A percentile compares a stretch with the other conserved stretches of the same genome.
Evolutionary conservation across 768 basidiomycete genomes (phyloP).

Genomic region (Hortiboletus campestris): DNA sequence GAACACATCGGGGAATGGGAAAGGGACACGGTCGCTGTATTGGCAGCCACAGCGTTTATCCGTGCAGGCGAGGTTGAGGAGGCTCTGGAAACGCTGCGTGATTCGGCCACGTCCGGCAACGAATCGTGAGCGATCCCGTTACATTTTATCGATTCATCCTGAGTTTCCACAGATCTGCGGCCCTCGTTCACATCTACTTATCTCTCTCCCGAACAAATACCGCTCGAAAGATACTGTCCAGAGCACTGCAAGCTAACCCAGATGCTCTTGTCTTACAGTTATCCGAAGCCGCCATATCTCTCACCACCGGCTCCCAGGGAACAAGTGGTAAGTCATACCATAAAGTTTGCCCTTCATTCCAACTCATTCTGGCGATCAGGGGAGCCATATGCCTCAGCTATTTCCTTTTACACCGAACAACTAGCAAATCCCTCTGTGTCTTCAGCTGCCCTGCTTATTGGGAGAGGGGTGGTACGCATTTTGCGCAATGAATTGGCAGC

Average conservation of each 20-base stretch:
- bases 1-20: conserved; percentile 64
- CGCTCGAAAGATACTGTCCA: conserved; percentile 81
- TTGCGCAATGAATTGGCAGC: conserved; percentile 69
- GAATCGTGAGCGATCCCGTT: conserved; percentile 66
- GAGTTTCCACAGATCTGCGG: conserved; percentile 56
- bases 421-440: conserved; percentile 76
- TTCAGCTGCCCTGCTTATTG: conserved; percentile 70
- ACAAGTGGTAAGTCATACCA: conserved; percentile 43
- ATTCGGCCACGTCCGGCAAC: conserved; percentile 67
- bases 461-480: conserved; percentile 79
- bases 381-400: conserved; percentile 38
- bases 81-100: conserved; percentile 83
- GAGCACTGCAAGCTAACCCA: conserved; percentile 82
- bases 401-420: conserved; percentile 79
- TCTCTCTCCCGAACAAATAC: conserved; percentile 87
- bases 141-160: background rate
- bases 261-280: conserved; percentile 87
- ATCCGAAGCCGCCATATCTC: conserved; percentile 80
- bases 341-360: background rate
- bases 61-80: conserved; percentile 86
- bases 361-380: conserved; percentile 11
- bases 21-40: conserved; percentile 69
- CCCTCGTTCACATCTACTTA: conserved; percentile 84
- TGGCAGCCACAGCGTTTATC: conserved; percentile 86
- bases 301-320: conserved; percentile 71